Evolutionary conservation across 2,329 filamentous ascomycete genomes (phyloP), one percentile per base, ranked within the genome.

Genomic region (Paecilomyces formosus): DNA sequence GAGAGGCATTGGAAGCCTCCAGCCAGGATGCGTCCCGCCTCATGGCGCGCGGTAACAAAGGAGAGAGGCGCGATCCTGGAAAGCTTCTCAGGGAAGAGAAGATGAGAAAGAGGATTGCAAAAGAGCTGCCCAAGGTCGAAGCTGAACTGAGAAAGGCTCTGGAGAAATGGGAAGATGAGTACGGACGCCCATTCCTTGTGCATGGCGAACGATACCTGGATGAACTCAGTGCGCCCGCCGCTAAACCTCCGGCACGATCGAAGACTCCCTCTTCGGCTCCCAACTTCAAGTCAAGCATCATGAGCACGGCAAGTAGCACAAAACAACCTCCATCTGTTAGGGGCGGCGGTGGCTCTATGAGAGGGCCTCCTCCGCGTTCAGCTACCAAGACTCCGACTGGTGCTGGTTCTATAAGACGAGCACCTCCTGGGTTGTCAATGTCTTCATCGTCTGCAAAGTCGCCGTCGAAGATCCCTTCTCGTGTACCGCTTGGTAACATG

Each of bases 51-150:
- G 92, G 92, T 2, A 88, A 91, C 65, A 96, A 96, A 77, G 93
- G 93, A 57, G 93, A 97, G 78, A 90, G 88, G 74, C 89, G 95
- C 62, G 94, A 99, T 70, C 94, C 94, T 2, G 93, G 92, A 55
- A 94, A 96, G 76, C 82, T 99, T 15, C 81, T 99, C 56, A 85
- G 94, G 30, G 94, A 99, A 71, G 94, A 99, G 78, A 99, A 97
- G 82, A 96, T 96, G 90, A 87, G 94, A 60, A 99, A 99, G 83
- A 85, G 92, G 59, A 97, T 99, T 62, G 84, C 92, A 26, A 99
- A 97, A 74, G 94, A 99, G 70, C 80, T 99, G 30, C 94, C 94
- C 58, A 97, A 96, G 78, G 82, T 99, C 51, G 87, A 93, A 59
- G 83, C 82, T 0, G 92, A 97, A n/a, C 78, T 99, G 59, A 84